phyloP scores from a whole-genome alignment of 2,329 filamentous ascomycete genomes.

The Madurella mycetomatis region DNA sequence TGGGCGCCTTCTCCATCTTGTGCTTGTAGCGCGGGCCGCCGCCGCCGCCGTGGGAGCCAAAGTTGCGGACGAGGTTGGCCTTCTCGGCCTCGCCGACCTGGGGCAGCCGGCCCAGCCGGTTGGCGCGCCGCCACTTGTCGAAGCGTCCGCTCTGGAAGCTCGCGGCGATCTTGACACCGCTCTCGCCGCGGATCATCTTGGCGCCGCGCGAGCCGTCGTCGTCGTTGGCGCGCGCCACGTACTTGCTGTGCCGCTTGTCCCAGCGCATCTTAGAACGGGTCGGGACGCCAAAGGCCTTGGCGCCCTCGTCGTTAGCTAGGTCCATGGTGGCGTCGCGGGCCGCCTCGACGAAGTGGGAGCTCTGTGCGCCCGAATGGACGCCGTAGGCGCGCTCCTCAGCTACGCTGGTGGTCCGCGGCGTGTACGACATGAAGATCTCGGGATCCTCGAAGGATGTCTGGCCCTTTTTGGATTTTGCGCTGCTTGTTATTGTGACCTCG shows the following conservation, averaged over 20 bases:
- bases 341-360: constrained; percentile 76
- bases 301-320: constrained; percentile 79
- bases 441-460: constrained; percentile 70
- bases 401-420: constrained; percentile 71
- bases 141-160: constrained; percentile 91
- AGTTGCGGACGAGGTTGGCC: constrained; percentile 32
- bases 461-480: constrained; percentile 48
- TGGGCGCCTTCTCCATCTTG: constrained; percentile 81
- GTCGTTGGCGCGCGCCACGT: constrained; percentile 87
- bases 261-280: constrained; percentile 77
- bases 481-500: constrained; percentile 66
- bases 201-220: constrained; percentile 76
- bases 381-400: constrained; percentile 91
- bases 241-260: constrained; percentile 97
- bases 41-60: constrained; percentile 4
- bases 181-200: constrained; percentile 79
- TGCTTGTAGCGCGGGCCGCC: constrained; percentile 64
- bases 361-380: constrained; percentile 70
- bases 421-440: constrained; percentile 96
- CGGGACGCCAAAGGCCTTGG: constrained; percentile 73
- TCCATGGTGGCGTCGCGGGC: constrained; percentile 91
- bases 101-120: constrained; percentile 74
- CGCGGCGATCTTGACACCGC: constrained; percentile 91
- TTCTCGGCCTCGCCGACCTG: constrained; percentile 77
- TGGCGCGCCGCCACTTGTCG: constrained; percentile 83